Evolutionary conservation across 2,329 filamentous ascomycete genomes (phyloP), one percentile per base, ranked within the genome.

Genomic region (Arthroderma sp.): DNA sequence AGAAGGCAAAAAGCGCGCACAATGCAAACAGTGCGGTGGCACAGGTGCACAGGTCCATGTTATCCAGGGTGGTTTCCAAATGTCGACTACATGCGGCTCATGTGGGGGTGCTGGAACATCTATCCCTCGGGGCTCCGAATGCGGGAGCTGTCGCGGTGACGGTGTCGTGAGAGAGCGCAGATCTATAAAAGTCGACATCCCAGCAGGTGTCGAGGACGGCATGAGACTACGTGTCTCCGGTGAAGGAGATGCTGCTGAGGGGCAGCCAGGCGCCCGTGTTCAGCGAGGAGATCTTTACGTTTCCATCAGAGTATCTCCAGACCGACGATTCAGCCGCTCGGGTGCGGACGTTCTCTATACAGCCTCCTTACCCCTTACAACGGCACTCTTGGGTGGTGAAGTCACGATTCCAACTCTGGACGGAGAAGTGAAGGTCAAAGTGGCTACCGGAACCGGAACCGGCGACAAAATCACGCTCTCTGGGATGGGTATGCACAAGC

Each of bases 301-400:
- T 45, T 81, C 86, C 55, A 85, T 98, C 46, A 78, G 83, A 45
- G 89, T 98, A 29, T 81, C 85, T n/a, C 73, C 85, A 28, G 91
- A 98, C 62, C 75, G 83, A 36, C 87, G 89, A 59, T 98, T 96
- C 70, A 85, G 78, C 52, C 81, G 91, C 47, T 77, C 79, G 39
- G 91, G 91, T 38, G 83, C 86, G 40, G 87, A 98, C 59, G 84
- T 98, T 40, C 74, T 95, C 4, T 91, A 96, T 67, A 96, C 88
- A 1, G 87, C 91, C 9, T 80, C 78, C 7, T 83, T 98, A 49
- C 89, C 91, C 10, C 72, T 98, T 45, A 96, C 91, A 3, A 98
- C 91, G 6, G 91, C 91, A 5, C 67, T 95, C 15, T 75, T 98
- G 1, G 91, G 91, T 55, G 91, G 91, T 46, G 87, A 95, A 61